A percentile compares a stretch with the other conserved stretches of the same genome.
Evolutionary conservation across 495 filamentous ascomycete genomes (phyloP).

Genomic region (Podospora pseudocomata): DNA sequence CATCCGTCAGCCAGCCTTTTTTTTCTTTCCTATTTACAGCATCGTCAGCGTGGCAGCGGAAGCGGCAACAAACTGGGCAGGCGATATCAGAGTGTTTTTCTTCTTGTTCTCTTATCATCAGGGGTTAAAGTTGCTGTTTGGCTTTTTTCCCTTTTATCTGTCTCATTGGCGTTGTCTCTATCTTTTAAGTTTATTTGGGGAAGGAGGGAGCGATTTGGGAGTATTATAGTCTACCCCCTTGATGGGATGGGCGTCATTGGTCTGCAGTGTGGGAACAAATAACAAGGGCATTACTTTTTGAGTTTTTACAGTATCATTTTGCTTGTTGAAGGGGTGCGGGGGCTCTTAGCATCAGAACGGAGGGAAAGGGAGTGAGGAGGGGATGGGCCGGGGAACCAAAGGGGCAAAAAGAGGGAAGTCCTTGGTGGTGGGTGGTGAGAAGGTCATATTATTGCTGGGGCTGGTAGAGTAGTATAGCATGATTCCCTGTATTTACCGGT

Average conservation of each 20-base stretch:
- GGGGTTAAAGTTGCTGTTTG: neutral
- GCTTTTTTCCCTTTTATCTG: slow-evolving; percentile 5
- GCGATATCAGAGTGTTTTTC: neutral
- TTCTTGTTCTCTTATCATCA: neutral
- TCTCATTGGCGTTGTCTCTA: neutral
- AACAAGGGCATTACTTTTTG: neutral
- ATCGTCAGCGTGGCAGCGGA: neutral
- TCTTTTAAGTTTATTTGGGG: neutral
- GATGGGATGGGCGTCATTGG: neutral
- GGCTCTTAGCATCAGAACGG: neutral
- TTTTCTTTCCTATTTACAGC: slow-evolving; percentile 1
- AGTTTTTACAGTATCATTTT: neutral
- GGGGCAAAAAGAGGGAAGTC: neutral
- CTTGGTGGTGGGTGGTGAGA: neutral
- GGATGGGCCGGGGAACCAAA: too few relatives aligned
- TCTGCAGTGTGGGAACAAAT: neutral
- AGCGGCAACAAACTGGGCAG: neutral
- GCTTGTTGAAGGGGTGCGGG: neutral
- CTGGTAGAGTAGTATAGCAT: neutral
- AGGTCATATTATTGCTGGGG: neutral
- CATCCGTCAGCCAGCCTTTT: slow-evolving; percentile 10
- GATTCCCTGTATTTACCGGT: neutral
- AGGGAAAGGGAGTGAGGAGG: neutral
- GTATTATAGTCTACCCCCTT: neutral
- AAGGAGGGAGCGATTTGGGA: neutral